These are phyloP conservation scores for Micractinium conductrix DNA, from an alignment of 139 green algal species.

Conservation along the genomic window DNA sequence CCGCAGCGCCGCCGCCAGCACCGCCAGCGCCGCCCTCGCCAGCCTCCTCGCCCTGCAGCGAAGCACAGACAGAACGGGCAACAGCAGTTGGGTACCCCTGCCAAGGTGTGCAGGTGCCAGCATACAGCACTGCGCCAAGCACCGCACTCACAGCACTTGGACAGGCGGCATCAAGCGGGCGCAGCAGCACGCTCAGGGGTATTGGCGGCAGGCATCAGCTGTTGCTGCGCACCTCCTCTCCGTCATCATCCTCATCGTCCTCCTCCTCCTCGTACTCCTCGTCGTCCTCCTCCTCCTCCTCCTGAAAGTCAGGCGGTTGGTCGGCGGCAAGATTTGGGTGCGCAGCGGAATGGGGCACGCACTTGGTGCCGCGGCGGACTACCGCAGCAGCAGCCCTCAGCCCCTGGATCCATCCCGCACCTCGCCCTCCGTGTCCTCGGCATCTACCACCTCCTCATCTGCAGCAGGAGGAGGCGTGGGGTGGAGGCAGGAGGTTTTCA, in stretches of 20 bases:
- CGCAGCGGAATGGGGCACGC: no score
- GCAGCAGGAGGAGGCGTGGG: background rate
- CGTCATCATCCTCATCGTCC: conserved; percentile 39
- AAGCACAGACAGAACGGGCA: no score
- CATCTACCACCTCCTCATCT: conserved; percentile 30
- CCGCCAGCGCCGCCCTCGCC: conserved; percentile 8
- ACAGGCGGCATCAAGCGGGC: no score
- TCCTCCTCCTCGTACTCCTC: conserved; percentile 45
- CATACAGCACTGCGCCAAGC: no score
- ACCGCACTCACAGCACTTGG: no score
- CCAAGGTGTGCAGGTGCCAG: no score
- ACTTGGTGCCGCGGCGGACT: no score
- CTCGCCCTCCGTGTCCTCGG: conserved; percentile 5
- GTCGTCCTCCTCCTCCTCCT: conserved; percentile 1
- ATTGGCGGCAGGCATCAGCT: no score
- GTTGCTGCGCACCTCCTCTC: background rate
- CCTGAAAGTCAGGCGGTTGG: background rate
- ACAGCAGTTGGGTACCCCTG: no score
- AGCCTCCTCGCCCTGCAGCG: conserved; percentile 20
- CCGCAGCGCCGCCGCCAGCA: conserved; percentile 9
- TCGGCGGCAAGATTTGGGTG: background rate
- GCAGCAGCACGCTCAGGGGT: no score
- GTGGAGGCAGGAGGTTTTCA: background rate
- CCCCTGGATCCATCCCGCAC: background rate
- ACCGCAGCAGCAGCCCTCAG: no score